Percentiles rank a stretch among this genome's conserved stretches.
Conservation (phyloP, 352 stramenopile genomes). For the Globisporangium cederbergense region DNA sequence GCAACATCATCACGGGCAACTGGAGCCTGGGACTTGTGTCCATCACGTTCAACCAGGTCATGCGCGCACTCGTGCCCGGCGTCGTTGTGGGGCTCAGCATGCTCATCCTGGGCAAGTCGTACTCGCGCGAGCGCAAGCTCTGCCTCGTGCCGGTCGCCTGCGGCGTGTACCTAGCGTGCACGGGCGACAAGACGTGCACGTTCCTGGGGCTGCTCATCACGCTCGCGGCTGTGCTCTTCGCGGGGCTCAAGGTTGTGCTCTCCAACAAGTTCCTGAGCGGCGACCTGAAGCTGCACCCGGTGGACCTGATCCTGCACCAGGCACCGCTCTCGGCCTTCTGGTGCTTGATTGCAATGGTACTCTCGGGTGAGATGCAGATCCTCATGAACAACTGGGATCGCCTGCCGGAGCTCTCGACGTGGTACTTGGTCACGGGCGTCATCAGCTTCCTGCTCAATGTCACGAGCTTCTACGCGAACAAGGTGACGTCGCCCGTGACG, state of each 20-base stretch:
- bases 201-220: slow-evolving; percentile 89
- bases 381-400: slow-evolving; percentile 66
- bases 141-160: slow-evolving; percentile 77
- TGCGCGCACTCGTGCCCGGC: slow-evolving; percentile 80
- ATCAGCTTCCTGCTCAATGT: slow-evolving; percentile 93
- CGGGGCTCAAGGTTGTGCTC: slow-evolving; percentile 90
- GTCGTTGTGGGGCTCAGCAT: slow-evolving; percentile 82
- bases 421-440: slow-evolving; percentile 85
- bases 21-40: slow-evolving; percentile 89
- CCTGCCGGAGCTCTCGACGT: slow-evolving; percentile 50
- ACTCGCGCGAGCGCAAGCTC: slow-evolving; percentile 70
- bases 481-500: slow-evolving; percentile 93
- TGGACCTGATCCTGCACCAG: slow-evolving; percentile 92
- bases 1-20: slow-evolving; percentile 96
- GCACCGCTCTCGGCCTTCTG: slow-evolving; percentile 90
- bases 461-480: slow-evolving; percentile 93
- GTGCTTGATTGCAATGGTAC: slow-evolving; percentile 80
- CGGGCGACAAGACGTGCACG: slow-evolving; percentile 88
- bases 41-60: slow-evolving; percentile 96
- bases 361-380: slow-evolving; percentile 69
- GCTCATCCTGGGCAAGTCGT: slow-evolving; percentile 73
- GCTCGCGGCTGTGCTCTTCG: slow-evolving; percentile 84
- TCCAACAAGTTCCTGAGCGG: slow-evolving; percentile 93
- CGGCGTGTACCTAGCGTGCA: slow-evolving; percentile 82
- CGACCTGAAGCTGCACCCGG: slow-evolving; percentile 90